phyloP scores from a whole-genome alignment of 148 eudicot species.

The Camellia japonica region DNA sequence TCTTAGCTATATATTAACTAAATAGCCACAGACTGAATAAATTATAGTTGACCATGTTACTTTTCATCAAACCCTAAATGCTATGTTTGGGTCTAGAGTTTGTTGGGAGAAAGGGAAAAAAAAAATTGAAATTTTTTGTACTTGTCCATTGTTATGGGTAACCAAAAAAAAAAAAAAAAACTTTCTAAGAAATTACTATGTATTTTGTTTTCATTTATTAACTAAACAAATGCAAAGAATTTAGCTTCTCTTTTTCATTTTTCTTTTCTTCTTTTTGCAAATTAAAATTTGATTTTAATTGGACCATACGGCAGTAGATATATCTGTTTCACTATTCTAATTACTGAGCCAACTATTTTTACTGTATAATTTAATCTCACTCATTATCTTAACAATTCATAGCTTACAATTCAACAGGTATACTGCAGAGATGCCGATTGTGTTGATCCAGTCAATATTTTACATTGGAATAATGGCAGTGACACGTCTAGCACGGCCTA shows the following conservation, averaged over 20 bases:
- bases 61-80: background rate
- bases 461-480: slow-evolving; percentile 68
- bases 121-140: no score
- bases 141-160: no score
- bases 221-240: background rate
- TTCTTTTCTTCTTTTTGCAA: no score
- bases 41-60: background rate
- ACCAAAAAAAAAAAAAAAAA: no score
- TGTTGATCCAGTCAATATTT: slow-evolving; percentile 50
- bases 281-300: no score
- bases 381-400: background rate
- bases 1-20: background rate
- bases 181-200: no score
- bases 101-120: no score
- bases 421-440: slow-evolving; percentile 64
- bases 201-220: no score
- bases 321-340: background rate
- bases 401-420: slow-evolving; percentile 47
- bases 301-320: no score
- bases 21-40: background rate
- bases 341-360: background rate
- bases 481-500: slow-evolving; percentile 78
- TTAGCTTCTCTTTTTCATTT: background rate
- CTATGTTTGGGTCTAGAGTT: no score
- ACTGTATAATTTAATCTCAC: background rate